Base-by-base conservation (phyloP, 164 flowering plant species). In the Pachysandra terminalis region DNA sequence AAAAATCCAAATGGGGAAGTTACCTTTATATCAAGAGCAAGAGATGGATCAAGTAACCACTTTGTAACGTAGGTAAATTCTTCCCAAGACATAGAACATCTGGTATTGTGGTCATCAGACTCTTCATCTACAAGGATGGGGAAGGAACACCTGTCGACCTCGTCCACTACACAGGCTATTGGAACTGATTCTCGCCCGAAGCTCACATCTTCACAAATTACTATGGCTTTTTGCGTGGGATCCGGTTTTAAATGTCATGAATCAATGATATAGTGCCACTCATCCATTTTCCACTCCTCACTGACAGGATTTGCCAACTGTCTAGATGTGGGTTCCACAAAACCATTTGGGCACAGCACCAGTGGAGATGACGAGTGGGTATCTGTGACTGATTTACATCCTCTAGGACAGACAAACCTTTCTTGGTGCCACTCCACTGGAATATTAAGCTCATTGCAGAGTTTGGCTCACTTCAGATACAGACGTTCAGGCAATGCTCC, bases 361-460 rank as follows among this genome's bases (percentile, higher is more conserved):
- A 83, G 68, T 9, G 86, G 82, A 68, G 85, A 54, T 15, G 68
- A 61, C 27, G 60, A 12, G 25, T 68, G 68, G 16, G 72, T 64
- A 19, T 77, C 80, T 64, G 62, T 61, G 49, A 52, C 48, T 64
- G 80, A 77, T 75, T 67, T 79, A 74, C 98, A 96, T 68, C 98
- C 96, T 73, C 74, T 91, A 17, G 96, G 88, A 76, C 99, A 96
- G 70, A 81, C 67, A 72, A 81, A 93, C 49, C 85, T 91, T 13
- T 93, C 95, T 61, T 41, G 83, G 77, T 96, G 96, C 99, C 99
- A 93, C 48, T 80, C 71, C 48, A 89, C 86, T 66, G 64, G 75
- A 69, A 88, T 81, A 63, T 81, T 83, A 66, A 90, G 82, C 77
- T 96, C 99, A 72, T 97, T 87, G 75, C 99, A 96, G 22, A 96